These are phyloP conservation scores for Chlorella ohadii DNA, from an alignment of 139 green algal species.

Conservation along the genomic window DNA sequence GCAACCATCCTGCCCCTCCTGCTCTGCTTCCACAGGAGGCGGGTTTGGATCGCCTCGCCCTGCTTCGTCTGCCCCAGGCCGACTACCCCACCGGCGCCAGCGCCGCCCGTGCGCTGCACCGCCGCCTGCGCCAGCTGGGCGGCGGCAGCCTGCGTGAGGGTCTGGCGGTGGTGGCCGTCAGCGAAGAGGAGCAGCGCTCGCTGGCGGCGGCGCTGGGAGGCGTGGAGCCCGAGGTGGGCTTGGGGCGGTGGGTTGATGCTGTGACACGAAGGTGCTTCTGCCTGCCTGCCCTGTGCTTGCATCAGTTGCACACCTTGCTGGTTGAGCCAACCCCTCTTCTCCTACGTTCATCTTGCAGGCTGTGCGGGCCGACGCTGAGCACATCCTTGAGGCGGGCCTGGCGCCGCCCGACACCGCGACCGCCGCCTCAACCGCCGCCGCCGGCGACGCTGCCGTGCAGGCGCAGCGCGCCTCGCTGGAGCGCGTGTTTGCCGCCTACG, in stretches of 20 bases:
- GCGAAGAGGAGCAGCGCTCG: neutral
- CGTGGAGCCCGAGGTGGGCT: neutral
- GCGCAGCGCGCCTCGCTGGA: neutral
- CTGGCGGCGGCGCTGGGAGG: neutral
- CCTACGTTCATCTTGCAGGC: too few species aligned
- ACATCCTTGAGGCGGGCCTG: neutral
- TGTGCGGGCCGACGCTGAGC: neutral
- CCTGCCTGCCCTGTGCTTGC: too few species aligned
- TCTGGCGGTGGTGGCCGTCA: neutral
- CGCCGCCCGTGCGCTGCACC: neutral
- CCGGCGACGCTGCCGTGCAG: neutral
- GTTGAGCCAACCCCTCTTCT: too few species aligned
- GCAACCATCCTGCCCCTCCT: too few species aligned
- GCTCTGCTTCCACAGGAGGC: neutral
- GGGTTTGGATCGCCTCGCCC: constrained; percentile 1
- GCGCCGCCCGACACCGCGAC: neutral
- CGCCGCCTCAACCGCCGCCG: neutral
- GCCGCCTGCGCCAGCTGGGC: constrained; percentile 27
- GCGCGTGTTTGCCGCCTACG: neutral
- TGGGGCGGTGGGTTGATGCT: too few species aligned
- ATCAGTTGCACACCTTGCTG: too few species aligned
- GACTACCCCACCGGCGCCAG: neutral
- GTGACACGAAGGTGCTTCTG: too few species aligned
- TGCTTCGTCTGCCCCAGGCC: neutral
- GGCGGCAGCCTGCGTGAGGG: neutral